A percentile compares a stretch with the other conserved stretches of the same genome.
Conservation (phyloP, 129 eudicot species). For the Pulicaria dysenterica region DNA sequence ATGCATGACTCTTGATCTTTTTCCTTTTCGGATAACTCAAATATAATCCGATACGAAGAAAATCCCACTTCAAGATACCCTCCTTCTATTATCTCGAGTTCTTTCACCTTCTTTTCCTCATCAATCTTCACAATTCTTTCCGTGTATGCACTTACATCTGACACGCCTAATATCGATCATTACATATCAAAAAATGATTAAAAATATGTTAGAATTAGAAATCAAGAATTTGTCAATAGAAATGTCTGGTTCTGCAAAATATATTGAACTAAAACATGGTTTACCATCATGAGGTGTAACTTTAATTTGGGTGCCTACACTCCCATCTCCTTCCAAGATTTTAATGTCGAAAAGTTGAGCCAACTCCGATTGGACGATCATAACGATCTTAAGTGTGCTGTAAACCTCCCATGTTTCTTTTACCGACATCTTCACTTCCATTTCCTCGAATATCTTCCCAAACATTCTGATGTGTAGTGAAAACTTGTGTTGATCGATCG, state of each 20-base stretch:
- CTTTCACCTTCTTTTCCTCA: constrained; percentile 15
- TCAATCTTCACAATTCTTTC: constrained; percentile 18
- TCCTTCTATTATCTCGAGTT: constrained; percentile 13
- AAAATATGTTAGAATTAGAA: too few species aligned
- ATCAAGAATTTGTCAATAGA: too few species aligned
- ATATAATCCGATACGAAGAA: neutral
- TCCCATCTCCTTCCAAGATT: constrained; percentile 19
- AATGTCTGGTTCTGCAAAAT: too few species aligned
- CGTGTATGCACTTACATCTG: neutral
- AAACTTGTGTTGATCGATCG: too few species aligned
- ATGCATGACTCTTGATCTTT: neutral
- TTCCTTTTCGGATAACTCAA: neutral
- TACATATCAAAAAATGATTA: too few species aligned
- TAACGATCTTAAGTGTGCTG: constrained; percentile 2
- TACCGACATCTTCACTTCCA: constrained; percentile 10
- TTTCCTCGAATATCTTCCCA: neutral
- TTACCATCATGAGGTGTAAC: constrained; percentile 13
- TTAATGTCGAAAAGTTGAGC: neutral
- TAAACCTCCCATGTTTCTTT: constrained; percentile 23
- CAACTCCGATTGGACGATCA: neutral
- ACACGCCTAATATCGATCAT: constrained; percentile 4
- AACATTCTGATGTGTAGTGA: neutral
- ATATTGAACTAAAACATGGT: neutral
- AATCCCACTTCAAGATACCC: constrained; percentile 16
- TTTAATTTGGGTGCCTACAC: constrained; percentile 7